Evolutionary conservation across 1,139 yeast species (phyloP).

Genomic region (Groenewaldozyma sp.): DNA sequence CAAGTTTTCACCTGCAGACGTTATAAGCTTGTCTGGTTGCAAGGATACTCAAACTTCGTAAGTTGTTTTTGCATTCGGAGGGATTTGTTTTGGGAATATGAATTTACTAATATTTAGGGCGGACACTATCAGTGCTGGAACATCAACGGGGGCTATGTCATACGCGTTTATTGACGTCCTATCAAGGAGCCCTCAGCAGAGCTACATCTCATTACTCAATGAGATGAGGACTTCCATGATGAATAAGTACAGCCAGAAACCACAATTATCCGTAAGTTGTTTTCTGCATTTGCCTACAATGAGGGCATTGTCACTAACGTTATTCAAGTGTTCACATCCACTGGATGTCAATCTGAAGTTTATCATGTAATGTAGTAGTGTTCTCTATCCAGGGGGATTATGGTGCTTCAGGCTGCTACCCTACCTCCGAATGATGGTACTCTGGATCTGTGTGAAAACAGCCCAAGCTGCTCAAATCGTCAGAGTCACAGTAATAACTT

Average conservation of each 20-base stretch:
- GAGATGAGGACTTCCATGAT: constrained; percentile 65
- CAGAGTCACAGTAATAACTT: too few species aligned
- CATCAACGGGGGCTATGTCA: constrained; percentile 89
- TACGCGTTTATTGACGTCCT: constrained; percentile 76
- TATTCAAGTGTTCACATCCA: constrained; percentile 53
- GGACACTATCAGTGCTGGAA: constrained; percentile 71
- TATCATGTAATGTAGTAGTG: constrained; percentile 31
- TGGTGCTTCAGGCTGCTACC: not conserved
- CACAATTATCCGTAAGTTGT: constrained; percentile 53
- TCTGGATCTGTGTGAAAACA: too few species aligned
- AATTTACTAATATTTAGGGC: constrained; percentile 32
- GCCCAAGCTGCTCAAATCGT: too few species aligned
- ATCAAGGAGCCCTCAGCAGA: constrained; percentile 58
- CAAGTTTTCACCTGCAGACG: constrained; percentile 84
- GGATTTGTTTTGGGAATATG: not conserved
- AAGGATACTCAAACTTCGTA: constrained; percentile 64
- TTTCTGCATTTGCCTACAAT: not conserved
- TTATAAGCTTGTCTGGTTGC: constrained; percentile 79
- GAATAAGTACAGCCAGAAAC: constrained; percentile 74
- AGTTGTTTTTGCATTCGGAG: not conserved
- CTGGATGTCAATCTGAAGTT: constrained; percentile 68
- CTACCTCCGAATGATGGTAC: too few species aligned
- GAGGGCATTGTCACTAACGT: not conserved
- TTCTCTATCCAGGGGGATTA: too few species aligned
- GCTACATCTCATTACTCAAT: constrained; percentile 68